Conservation (phyloP, 192 early-diverging fungal genomes). For the Backusella tarrabulga region DNA sequence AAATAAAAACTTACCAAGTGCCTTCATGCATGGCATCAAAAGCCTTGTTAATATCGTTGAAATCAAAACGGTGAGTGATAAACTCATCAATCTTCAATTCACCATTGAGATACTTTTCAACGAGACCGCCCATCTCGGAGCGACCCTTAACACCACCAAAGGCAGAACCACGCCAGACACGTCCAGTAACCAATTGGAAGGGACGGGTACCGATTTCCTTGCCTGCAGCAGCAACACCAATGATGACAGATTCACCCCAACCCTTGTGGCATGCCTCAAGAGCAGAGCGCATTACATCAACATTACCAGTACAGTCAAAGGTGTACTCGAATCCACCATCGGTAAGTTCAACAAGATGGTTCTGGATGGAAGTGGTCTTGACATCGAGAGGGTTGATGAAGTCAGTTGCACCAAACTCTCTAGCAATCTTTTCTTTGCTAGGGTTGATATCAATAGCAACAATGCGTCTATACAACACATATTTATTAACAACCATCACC, state of each 20-base stretch:
- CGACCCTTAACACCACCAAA: conserved; percentile 98
- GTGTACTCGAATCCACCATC: conserved; percentile 97
- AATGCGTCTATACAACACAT: conserved; percentile 57
- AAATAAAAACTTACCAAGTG: conserved; percentile 46
- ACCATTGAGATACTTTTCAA: conserved; percentile 81
- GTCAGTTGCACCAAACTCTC: conserved; percentile 84
- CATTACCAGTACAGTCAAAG: conserved; percentile 95
- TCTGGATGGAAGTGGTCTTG: conserved; percentile 72
- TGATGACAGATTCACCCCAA: conserved; percentile 89
- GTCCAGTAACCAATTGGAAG: conserved; percentile 96
- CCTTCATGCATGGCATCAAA: conserved; percentile 89
- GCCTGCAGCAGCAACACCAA: conserved; percentile 90
- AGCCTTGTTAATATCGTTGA: conserved; percentile 91
- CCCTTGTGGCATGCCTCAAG: conserved; percentile 91
- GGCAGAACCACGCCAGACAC: conserved; percentile 94
- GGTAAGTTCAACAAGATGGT: conserved; percentile 84
- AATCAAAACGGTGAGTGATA: conserved; percentile 77
- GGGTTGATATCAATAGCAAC: conserved; percentile 93
- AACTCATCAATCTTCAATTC: conserved; percentile 91
- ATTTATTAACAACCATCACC: neutral
- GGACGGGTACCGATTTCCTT: conserved; percentile 93
- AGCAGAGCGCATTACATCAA: conserved; percentile 91
- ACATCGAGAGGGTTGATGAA: conserved; percentile 87
- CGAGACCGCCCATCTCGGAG: conserved; percentile 82
- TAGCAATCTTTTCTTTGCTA: conserved; percentile 76